A percentile compares a stretch with the other conserved stretches of the same genome.
Conservation (phyloP, 495 filamentous ascomycete species). For the Collariella sp. region DNA sequence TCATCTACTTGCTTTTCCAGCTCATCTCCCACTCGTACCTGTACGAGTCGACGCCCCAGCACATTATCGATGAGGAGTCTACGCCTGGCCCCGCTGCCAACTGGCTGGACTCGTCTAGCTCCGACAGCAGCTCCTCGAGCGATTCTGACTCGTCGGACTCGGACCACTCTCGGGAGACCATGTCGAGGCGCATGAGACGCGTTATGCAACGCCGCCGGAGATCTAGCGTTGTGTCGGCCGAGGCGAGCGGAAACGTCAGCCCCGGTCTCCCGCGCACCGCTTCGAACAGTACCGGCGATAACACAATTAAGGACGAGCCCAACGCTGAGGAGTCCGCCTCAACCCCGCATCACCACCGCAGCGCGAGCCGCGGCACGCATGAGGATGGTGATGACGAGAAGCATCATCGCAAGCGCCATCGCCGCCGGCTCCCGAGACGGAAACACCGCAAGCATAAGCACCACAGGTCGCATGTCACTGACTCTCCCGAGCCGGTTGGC, state of each 20-base stretch:
- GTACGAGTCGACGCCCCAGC: slow-evolving; percentile 79
- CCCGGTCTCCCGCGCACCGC: slow-evolving; percentile 27
- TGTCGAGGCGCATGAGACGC: slow-evolving; percentile 63
- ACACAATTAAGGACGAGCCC: slow-evolving; percentile 23
- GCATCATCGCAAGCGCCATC: slow-evolving; percentile 25
- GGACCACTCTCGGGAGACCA: slow-evolving; percentile 57
- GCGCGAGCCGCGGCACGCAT: slow-evolving; percentile 11
- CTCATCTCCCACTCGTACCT: slow-evolving; percentile 84
- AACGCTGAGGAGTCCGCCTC: slow-evolving; percentile 28
- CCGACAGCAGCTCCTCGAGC: slow-evolving; percentile 48
- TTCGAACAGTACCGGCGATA: slow-evolving; percentile 31
- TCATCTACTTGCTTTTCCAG: slow-evolving; percentile 80
- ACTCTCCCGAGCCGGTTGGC: slow-evolving; percentile 18
- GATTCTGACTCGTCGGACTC: slow-evolving; percentile 53
- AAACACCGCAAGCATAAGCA: slow-evolving; percentile 32
- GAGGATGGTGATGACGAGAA: slow-evolving; percentile 37
- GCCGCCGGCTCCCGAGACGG: slow-evolving; percentile 22
- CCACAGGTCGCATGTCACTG: slow-evolving; percentile 9
- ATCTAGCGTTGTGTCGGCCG: slow-evolving; percentile 61
- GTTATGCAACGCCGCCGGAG: slow-evolving; percentile 65
- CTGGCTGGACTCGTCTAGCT: slow-evolving; percentile 62
- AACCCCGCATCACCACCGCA: slow-evolving; percentile 13
- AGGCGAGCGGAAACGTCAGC: slow-evolving; percentile 35
- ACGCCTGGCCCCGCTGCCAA: slow-evolving; percentile 71
- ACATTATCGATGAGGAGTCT: slow-evolving; percentile 79